phyloP scores from a whole-genome alignment of 331 rosid genomes.

The Prunus yedoensis region DNA sequence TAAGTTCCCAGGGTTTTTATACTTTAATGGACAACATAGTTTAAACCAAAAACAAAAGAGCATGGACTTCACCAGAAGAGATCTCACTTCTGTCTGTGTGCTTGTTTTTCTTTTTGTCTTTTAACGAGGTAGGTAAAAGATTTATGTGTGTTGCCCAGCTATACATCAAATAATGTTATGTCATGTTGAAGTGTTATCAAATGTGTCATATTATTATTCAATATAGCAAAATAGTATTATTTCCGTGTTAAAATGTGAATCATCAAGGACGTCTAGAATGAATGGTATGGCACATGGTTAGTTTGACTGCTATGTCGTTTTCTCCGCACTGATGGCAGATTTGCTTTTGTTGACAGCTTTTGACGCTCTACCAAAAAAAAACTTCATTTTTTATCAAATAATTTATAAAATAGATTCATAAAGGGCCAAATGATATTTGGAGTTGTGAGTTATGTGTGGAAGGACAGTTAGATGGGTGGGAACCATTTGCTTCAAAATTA shows the following conservation, averaged over 20 bases:
- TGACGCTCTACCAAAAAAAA: neutral
- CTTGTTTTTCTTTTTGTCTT: neutral
- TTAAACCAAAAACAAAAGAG: neutral
- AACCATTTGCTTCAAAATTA: neutral
- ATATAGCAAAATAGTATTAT: no score
- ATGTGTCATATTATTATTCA: accelerated
- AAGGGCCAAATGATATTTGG: neutral
- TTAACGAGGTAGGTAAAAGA: neutral
- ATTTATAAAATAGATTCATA: no score
- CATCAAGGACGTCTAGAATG: neutral
- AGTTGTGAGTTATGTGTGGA: neutral
- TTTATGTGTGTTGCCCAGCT: neutral
- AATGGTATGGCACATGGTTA: neutral
- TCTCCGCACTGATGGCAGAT: neutral
- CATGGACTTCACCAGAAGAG: slow-evolving; percentile 18
- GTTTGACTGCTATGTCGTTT: slow-evolving; percentile 7
- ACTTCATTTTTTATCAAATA: no score
- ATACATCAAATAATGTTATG: no score
- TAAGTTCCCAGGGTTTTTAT: neutral
- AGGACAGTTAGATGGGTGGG: neutral
- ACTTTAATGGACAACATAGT: neutral
- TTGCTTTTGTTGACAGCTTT: slow-evolving; percentile 1
- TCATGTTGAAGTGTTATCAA: no score
- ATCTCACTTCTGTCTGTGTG: slow-evolving; percentile 8
- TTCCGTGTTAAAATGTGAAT: neutral